Base-by-base conservation (phyloP, 495 filamentous ascomycete species). In the Xylaria venustula region DNA sequence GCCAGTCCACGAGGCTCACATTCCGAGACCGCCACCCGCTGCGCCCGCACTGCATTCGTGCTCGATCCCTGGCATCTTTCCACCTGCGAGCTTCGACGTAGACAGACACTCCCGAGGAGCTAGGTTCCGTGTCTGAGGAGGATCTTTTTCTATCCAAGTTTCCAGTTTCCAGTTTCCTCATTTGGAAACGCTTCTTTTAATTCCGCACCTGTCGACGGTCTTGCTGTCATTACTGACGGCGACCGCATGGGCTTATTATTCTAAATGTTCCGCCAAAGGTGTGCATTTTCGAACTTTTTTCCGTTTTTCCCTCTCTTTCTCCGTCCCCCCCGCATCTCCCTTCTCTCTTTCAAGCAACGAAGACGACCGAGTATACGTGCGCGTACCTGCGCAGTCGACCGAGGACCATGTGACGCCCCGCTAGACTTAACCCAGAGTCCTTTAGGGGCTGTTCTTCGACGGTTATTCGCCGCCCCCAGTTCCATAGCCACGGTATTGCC, bases 261-360 rank as follows among this genome's bases (percentile, higher is more conserved):
- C 42, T n/a, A 22, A 28, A 57, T 58, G 55, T 58, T 48, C 34
- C 19, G 44, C 44, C 45, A 37, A 58, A 58, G 55, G 55, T 58
- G 34, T 37, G 32, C 42, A 46, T 20, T 25, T 9, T 47, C 19
- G 20, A 25, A 9, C 42, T 28, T 28, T 15, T 45, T 47, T 26
- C 30, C 20, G 22, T 22, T 26, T 42, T 36, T 30, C 37, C 51
- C 37, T 42, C 37, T 15, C n/a, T 3, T 3, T 42, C 37, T 34
- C 30, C 30, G 30, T 34, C 11, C 11, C 11, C 5, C 30, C 30
- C 11, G 30, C n/a, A n/a, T n/a, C n/a, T n/a, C n/a, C n/a, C n/a
- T n/a, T n/a, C n/a, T n/a, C n/a, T n/a, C 11, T 34, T 11, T 34
- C 30, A 34, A 34, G 30, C 30, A 34, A 34, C 30, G 11, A 11